Percentiles rank a stretch among this genome's conserved stretches.
phyloP scores from a whole-genome alignment of 2,329 filamentous ascomycete genomes.

The Pestalotiopsis sp. region DNA sequence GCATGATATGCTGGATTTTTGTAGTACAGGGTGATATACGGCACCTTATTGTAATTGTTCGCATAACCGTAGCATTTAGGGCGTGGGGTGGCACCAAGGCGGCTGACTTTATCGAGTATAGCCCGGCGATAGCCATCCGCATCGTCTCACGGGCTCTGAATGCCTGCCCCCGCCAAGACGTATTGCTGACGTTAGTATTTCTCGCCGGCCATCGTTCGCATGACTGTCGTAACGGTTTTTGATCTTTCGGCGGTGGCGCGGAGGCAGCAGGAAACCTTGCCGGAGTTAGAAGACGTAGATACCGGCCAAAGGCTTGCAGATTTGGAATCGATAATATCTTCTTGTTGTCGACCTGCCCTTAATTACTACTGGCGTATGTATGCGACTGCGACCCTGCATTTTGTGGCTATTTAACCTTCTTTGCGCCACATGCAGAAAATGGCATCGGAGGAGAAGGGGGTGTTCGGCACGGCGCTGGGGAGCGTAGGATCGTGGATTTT shows the following conservation, averaged over 20 bases:
- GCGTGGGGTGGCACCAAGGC: not conserved
- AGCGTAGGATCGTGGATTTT: slow-evolving; percentile 11
- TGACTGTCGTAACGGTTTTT: not conserved
- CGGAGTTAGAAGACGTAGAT: not conserved
- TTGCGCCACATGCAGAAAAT: slow-evolving; percentile 26
- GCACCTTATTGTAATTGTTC: too few species aligned
- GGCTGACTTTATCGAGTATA: not conserved
- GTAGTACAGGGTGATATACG: too few species aligned
- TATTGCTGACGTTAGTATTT: not conserved
- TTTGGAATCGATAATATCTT: not conserved
- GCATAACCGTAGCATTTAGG: too few species aligned
- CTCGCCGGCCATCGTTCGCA: not conserved
- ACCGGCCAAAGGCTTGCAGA: too few species aligned
- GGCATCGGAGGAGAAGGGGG: slow-evolving; percentile 16
- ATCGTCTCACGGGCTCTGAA: not conserved
- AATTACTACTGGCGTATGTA: slow-evolving; percentile 10
- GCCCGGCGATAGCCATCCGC: not conserved
- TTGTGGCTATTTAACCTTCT: slow-evolving; percentile 25
- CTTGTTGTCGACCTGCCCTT: not conserved
- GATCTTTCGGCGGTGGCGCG: not conserved
- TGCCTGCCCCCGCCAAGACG: not conserved
- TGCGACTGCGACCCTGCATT: slow-evolving; percentile 15
- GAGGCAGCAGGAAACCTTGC: not conserved
- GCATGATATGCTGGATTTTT: too few species aligned
- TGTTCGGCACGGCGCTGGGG: slow-evolving; percentile 21